Evolutionary conservation across 2,329 filamentous ascomycete species (phyloP).

Genomic region (Colletotrichum incanum): DNA sequence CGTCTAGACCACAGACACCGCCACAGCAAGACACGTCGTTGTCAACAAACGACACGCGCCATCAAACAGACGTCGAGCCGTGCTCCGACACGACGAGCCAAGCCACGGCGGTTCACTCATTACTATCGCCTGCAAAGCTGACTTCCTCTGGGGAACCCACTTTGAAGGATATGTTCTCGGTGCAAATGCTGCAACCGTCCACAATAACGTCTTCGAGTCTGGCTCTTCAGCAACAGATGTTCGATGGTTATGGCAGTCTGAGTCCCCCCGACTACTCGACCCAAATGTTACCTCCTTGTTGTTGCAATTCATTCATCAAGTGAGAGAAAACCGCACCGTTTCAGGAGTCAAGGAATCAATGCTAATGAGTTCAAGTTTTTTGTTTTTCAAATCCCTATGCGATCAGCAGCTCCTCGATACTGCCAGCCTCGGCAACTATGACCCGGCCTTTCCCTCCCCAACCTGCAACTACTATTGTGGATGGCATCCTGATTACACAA

Average conservation of each 20-base stretch:
- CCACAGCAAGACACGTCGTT: background rate
- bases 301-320: background rate
- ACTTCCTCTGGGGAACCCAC: slow-evolving; percentile 16
- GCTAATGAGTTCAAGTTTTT: slow-evolving; percentile 7
- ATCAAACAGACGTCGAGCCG: slow-evolving; percentile 1
- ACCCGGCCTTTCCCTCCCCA: background rate
- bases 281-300: slow-evolving; percentile 1
- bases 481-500: background rate
- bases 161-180: slow-evolving; percentile 1
- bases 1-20: background rate
- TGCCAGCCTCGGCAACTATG: background rate
- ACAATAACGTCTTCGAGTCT: background rate
- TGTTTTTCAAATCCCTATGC: background rate
- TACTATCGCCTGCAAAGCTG: slow-evolving; percentile 5
- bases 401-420: background rate
- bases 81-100: background rate
- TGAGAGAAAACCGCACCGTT: background rate
- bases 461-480: background rate
- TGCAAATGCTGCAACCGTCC: background rate
- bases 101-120: background rate
- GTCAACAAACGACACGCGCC: background rate
- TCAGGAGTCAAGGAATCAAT: background rate
- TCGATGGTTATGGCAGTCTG: background rate
- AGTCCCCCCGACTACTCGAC: background rate
- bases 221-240: slow-evolving; percentile 22